phyloP scores from a whole-genome alignment of 2,329 filamentous ascomycete species.

The Talaromyces verruculosus region DNA sequence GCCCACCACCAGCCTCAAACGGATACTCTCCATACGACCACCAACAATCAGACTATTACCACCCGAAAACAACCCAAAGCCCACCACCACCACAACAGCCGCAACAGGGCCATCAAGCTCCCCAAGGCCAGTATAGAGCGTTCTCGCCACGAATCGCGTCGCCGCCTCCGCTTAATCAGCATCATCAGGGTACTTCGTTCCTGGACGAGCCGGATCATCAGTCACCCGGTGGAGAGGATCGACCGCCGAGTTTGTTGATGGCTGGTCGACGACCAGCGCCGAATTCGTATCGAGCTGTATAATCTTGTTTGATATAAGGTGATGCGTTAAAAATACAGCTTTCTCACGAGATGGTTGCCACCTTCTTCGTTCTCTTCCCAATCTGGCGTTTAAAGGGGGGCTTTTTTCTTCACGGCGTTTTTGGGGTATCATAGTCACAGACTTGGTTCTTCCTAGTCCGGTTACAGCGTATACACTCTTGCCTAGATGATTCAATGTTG shows the following conservation, averaged over 20 bases:
- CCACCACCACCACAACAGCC: slow-evolving; percentile 8
- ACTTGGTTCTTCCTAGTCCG: too few relatives aligned
- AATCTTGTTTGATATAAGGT: background rate
- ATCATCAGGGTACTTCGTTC: background rate
- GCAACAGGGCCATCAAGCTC: background rate
- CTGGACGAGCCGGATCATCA: slow-evolving; percentile 13
- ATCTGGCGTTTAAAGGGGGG: too few relatives aligned
- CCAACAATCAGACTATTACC: background rate
- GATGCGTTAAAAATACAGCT: too few relatives aligned
- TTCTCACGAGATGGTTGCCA: too few relatives aligned
- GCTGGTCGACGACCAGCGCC: slow-evolving; percentile 40
- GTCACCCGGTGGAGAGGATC: slow-evolving; percentile 23
- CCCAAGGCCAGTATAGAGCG: slow-evolving; percentile 4
- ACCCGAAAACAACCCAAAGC: slow-evolving; percentile 5
- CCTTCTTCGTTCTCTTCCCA: too few relatives aligned
- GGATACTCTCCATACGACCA: slow-evolving; percentile 15
- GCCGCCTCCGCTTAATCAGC: slow-evolving; percentile 5
- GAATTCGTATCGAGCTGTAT: slow-evolving; percentile 39
- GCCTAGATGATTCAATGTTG: background rate
- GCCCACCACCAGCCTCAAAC: slow-evolving; percentile 11
- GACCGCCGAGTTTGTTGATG: slow-evolving; percentile 43
- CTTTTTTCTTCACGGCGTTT: too few relatives aligned
- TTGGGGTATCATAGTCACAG: too few relatives aligned
- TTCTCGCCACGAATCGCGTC: slow-evolving; percentile 17
- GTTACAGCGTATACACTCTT: background rate